These are phyloP conservation scores for Cladorrhinum sp. DNA, from an alignment of 2,329 filamentous ascomycete genomes.

Conservation along the genomic window DNA sequence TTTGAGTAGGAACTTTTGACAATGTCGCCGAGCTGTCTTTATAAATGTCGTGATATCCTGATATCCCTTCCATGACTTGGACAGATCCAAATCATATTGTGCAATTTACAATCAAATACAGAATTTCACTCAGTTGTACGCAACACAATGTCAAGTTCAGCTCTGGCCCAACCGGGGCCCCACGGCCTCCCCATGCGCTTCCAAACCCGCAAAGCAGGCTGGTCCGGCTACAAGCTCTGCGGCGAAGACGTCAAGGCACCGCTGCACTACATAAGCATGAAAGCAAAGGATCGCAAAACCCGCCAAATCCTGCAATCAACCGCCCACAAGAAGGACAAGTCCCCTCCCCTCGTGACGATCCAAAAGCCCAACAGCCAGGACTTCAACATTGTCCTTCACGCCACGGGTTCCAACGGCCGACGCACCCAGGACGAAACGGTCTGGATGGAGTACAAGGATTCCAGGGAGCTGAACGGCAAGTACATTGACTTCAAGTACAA, in stretches of 20 bases:
- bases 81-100: too few species aligned
- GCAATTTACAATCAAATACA: too few species aligned
- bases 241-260: constrained; percentile 7
- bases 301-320: constrained; percentile 7
- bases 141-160: background rate
- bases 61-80: too few species aligned
- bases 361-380: background rate
- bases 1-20: background rate
- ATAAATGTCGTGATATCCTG: too few species aligned
- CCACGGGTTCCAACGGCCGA: background rate
- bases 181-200: constrained; percentile 20
- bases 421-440: background rate
- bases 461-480: background rate
- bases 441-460: background rate
- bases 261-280: constrained; percentile 13
- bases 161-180: constrained; percentile 10
- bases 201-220: constrained; percentile 11
- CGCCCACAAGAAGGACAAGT: constrained; percentile 14
- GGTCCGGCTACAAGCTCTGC: constrained; percentile 13
- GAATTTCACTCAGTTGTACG: too few species aligned
- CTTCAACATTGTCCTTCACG: background rate
- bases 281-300: background rate
- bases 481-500: background rate
- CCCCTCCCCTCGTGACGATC: constrained; percentile 8
- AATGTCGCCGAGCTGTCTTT: background rate